Evolutionary conservation across 148 eudicot species (phyloP), one percentile per base, ranked within the genome.

Genomic region (Vaccinium macrocarpon): DNA sequence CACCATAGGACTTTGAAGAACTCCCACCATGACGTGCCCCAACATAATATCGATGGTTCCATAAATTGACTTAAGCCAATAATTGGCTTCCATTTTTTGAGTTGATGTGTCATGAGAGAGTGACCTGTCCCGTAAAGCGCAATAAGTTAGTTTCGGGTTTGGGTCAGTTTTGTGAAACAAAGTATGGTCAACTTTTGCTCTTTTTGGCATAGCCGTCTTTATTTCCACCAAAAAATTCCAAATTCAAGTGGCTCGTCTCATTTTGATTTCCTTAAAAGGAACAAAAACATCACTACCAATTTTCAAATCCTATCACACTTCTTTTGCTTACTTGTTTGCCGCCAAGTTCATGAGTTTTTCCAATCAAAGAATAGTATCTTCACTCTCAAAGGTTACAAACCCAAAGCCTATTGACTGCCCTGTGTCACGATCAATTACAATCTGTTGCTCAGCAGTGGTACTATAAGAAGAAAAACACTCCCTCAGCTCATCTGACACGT

Each of bases 361-460:
- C 91, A 84, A 84, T 91, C 90, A 64, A 89, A 76, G 57, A 77
- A 91, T 92, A 55, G 88, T 56, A 57, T 91, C 91, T 87, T 91
- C 93, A 53, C 46, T 64, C 46, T 91, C 91, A 79, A 91, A 91
- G 13, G 93, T 90, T 68, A 91, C 91, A 87, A 91, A 91, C 16
- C 93, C 93, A 88, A 91, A 91, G 83, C 93, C 93, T 74, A 92
- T 87, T 25, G 93, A 90, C 2, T 92, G 90, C 23, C 90, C 91
- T 8, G 91, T 90, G 51, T 83, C 82, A 84, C 84, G 93, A 76
- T 91, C 93, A 71, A 91, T 50, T 92, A 91, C 90, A 81, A 91
- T 91, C 85, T 91, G 93, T 72, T 86, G 89, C 88, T 91, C 93
- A 81, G 86, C 76, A 70, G 88, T 81, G 56, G 55, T 81, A 74